These are phyloP conservation scores for Fomitopsis betulina DNA, from an alignment of 1,284 basidiomycete species.

Conservation along the genomic window DNA sequence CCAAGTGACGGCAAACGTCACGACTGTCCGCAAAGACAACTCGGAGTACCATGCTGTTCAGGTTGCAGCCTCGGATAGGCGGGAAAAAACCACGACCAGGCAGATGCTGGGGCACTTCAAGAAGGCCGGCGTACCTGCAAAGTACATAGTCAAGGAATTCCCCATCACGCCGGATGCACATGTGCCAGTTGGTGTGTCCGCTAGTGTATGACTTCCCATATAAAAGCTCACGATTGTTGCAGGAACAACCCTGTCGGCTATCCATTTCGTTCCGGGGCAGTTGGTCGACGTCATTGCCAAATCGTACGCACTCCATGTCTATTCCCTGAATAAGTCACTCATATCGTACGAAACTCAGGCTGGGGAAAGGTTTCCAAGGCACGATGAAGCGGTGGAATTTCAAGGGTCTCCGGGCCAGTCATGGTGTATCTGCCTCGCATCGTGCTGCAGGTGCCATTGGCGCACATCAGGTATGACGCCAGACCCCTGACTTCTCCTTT, in stretches of 20 bases:
- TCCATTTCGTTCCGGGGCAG: constrained; percentile 98
- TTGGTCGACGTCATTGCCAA: constrained; percentile 92
- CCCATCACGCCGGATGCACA: constrained; percentile 86
- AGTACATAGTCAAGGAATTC: constrained; percentile 89
- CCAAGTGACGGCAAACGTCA: constrained; percentile 78
- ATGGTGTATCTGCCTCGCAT: constrained; percentile 96
- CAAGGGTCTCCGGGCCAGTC: constrained; percentile 87
- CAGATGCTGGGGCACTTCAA: constrained; percentile 87
- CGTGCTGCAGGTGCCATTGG: constrained; percentile 92
- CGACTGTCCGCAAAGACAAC: constrained; percentile 56
- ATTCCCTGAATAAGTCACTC: neutral
- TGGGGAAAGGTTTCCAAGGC: constrained; percentile 97
- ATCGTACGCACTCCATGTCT: constrained; percentile 57
- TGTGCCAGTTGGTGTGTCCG: constrained; percentile 74
- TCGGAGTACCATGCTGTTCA: constrained; percentile 84
- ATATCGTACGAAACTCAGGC: constrained; percentile 48
- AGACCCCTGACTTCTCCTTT: neutral
- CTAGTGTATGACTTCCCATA: neutral
- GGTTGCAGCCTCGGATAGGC: constrained; percentile 74
- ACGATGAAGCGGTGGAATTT: constrained; percentile 98
- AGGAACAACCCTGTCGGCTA: constrained; percentile 88
- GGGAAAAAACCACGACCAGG: constrained; percentile 60
- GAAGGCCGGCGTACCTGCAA: constrained; percentile 80
- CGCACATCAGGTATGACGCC: constrained; percentile 74
- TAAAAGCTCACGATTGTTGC: constrained; percentile 2